Evolutionary conservation across 352 stramenopile species (phyloP).

Genomic region (Phytopythium delawarense): DNA sequence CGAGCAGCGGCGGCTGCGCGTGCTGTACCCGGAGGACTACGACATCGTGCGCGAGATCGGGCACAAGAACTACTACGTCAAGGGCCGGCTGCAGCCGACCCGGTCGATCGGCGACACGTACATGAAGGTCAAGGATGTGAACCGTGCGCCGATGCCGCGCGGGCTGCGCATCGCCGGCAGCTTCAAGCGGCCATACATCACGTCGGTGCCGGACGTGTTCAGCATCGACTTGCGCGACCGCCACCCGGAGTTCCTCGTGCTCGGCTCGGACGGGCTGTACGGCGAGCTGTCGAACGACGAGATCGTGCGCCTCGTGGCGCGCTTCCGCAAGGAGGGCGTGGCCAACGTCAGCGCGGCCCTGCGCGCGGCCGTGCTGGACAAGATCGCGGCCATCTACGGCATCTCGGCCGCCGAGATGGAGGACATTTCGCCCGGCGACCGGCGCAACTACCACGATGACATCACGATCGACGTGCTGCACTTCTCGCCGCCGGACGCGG

Average conservation of each 20-base stretch:
- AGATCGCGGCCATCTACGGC: constrained; percentile 53
- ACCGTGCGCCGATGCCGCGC: constrained; percentile 53
- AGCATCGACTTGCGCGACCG: constrained; percentile 46
- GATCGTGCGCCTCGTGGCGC: constrained; percentile 43
- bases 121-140: constrained; percentile 77
- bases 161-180: constrained; percentile 48
- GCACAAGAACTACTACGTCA: constrained; percentile 65
- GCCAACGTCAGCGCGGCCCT: constrained; percentile 54
- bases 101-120: constrained; percentile 66
- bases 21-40: constrained; percentile 57
- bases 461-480: constrained; percentile 73
- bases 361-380: constrained; percentile 40
- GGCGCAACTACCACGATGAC: constrained; percentile 66
- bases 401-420: constrained; percentile 41
- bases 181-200: constrained; percentile 61
- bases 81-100: constrained; percentile 62
- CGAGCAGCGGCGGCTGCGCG: constrained; percentile 49
- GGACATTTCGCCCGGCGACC: constrained; percentile 49
- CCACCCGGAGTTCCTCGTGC: constrained; percentile 55
- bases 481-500: constrained; percentile 30
- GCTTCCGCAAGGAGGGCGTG: constrained; percentile 41
- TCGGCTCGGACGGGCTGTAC: constrained; percentile 59
- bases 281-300: constrained; percentile 63
- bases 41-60: constrained; percentile 70
- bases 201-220: constrained; percentile 64